These are phyloP conservation scores for Zoysia japonica DNA, from an alignment of 176 grass and related monocot genomes.

Conservation along the genomic window DNA sequence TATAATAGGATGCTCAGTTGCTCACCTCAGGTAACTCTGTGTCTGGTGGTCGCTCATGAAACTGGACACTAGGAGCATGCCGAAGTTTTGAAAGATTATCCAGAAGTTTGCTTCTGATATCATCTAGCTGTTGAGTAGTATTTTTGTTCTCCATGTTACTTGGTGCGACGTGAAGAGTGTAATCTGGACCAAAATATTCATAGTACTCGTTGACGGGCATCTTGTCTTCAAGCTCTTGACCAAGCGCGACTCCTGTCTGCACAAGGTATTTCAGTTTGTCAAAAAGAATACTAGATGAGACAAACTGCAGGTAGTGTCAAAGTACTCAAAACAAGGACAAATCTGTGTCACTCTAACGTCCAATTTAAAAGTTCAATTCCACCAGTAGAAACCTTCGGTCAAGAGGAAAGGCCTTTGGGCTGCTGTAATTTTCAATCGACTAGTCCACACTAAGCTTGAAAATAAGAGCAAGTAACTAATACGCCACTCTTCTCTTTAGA, in stretches of 20 bases:
- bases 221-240: constrained; percentile 73
- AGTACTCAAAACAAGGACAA: constrained; percentile 13
- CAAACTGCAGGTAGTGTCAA: not conserved
- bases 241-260: constrained; percentile 86
- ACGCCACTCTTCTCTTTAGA: not conserved
- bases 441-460: not conserved
- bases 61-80: constrained; percentile 93
- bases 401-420: not conserved
- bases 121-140: constrained; percentile 61
- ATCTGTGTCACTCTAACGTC: not conserved
- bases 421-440: not conserved
- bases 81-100: constrained; percentile 88
- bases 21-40: constrained; percentile 80
- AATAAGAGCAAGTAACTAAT: constrained; percentile 8
- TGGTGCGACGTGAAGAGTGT: constrained; percentile 84
- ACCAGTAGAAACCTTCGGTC: not conserved
- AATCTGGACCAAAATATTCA: constrained; percentile 95
- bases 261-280: not conserved
- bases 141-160: constrained; percentile 99
- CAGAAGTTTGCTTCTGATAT: constrained; percentile 70
- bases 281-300: constrained; percentile 17
- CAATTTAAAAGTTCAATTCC: not conserved
- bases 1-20: constrained; percentile 13
- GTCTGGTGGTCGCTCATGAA: constrained; percentile 86
- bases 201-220: constrained; percentile 88